A percentile compares a stretch with the other conserved stretches of the same genome.
Conservation (phyloP, 1,139 yeast species). For the Geotrichum macrosporum region DNA sequence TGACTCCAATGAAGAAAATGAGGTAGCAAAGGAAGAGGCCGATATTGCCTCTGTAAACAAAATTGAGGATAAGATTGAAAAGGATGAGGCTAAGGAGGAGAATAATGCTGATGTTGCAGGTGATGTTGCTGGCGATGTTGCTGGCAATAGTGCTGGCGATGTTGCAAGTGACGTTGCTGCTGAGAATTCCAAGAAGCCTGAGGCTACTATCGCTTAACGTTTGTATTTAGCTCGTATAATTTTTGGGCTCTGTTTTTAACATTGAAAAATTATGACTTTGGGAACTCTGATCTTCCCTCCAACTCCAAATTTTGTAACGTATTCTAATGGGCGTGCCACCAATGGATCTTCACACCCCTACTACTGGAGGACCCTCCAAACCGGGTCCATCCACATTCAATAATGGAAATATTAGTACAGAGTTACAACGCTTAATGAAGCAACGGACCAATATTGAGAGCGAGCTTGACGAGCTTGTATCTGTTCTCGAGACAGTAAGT, state of each 20-base stretch:
- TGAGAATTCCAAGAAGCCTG: slow-evolving; percentile 13
- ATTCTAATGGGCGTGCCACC: not conserved
- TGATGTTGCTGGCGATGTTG: too few relatives aligned
- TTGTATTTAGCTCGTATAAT: too few relatives aligned
- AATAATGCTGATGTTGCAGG: slow-evolving; percentile 22
- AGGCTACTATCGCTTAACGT: not conserved
- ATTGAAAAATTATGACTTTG: too few relatives aligned
- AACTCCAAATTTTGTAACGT: too few relatives aligned
- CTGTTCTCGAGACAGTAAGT: slow-evolving; percentile 32
- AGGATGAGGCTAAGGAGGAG: slow-evolving; percentile 25
- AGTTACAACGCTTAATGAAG: slow-evolving; percentile 12
- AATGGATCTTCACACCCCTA: slow-evolving; percentile 16
- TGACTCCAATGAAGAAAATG: slow-evolving; percentile 19
- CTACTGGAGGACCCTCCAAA: not conserved
- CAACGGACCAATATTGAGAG: slow-evolving; percentile 25
- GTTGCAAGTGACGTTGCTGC: too few relatives aligned
- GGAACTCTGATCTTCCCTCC: too few relatives aligned
- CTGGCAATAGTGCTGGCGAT: too few relatives aligned
- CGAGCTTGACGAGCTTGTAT: slow-evolving; percentile 31
- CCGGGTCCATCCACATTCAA: not conserved
- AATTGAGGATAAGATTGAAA: slow-evolving; percentile 4
- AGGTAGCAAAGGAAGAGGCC: slow-evolving; percentile 19
- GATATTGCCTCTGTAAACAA: slow-evolving; percentile 6
- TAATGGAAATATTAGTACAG: not conserved
- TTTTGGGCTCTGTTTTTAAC: not conserved